A percentile compares a stretch with the other conserved stretches of the same genome.
Conservation (phyloP, 352 stramenopile genomes). For the Elongisporangium undulatum region DNA sequence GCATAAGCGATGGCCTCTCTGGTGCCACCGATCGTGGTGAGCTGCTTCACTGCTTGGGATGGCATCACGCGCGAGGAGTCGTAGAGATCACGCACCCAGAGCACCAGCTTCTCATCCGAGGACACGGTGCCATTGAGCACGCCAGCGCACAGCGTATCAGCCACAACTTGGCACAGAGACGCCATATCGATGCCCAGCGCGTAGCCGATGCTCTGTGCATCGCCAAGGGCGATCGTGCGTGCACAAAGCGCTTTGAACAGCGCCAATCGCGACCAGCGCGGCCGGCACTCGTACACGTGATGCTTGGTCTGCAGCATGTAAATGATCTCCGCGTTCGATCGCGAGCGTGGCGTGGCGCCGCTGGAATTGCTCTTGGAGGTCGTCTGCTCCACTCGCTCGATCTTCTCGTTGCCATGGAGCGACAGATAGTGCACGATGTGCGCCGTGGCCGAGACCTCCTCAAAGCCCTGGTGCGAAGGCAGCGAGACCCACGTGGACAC, state of each 20-base stretch:
- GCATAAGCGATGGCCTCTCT: conserved; percentile 59
- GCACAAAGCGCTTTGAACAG: conserved; percentile 71
- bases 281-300: conserved; percentile 82
- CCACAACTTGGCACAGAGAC: conserved; percentile 79
- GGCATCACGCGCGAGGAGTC: conserved; percentile 63
- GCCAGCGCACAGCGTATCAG: conserved; percentile 66
- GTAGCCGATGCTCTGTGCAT: conserved; percentile 83
- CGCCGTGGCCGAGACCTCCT: conserved; percentile 44
- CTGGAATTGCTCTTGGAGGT: conserved; percentile 22
- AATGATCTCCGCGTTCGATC: conserved; percentile 52
- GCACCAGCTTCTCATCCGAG: conserved; percentile 21
- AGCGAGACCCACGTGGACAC: conserved; percentile 81
- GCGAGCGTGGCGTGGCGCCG: conserved; percentile 9
- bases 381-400: conserved; percentile 67
- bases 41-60: conserved; percentile 61
- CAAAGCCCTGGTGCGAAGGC: conserved; percentile 54
- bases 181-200: conserved; percentile 85
- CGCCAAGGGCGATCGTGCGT: conserved; percentile 46
- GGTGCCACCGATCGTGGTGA: conserved; percentile 48
- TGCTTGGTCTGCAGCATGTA: conserved; percentile 81
- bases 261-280: conserved; percentile 77
- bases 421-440: conserved; percentile 80
- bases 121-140: conserved; percentile 17
- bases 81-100: conserved; percentile 79
- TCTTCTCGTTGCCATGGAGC: conserved; percentile 68